A percentile compares a stretch with the other conserved stretches of the same genome.
Conservation (phyloP, 1,284 basidiomycete genomes). For the Irpex sp. region DNA sequence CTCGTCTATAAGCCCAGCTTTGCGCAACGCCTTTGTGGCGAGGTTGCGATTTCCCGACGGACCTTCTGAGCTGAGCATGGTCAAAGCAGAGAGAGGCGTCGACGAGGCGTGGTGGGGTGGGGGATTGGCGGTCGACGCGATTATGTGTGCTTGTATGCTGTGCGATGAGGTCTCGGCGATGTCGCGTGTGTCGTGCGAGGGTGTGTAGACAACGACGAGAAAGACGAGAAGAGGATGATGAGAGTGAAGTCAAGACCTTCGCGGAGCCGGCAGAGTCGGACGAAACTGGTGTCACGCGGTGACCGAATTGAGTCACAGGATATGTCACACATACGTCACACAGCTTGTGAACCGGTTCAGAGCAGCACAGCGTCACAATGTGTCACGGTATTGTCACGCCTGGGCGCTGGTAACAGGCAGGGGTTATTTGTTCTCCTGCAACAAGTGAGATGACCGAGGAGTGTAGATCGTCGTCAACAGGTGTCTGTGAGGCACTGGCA, state of each 20-base stretch:
- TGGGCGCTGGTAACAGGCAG: background rate
- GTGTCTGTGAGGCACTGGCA: background rate
- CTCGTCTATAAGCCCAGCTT: conserved; percentile 68
- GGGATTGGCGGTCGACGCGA: background rate
- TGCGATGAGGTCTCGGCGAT: background rate
- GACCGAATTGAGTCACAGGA: background rate
- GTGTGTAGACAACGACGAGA: background rate
- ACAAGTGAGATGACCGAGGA: background rate
- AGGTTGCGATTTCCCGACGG: conserved; percentile 48
- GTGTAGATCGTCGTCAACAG: background rate
- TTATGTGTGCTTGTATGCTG: background rate
- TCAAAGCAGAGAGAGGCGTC: background rate
- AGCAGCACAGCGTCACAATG: conserved; percentile 1
- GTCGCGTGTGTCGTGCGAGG: conserved; percentile 1
- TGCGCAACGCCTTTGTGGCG: conserved; percentile 56
- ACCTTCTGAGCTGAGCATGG: conserved; percentile 48
- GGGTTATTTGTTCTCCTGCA: background rate
- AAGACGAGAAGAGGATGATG: conserved; percentile 10
- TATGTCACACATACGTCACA: conserved; percentile 2
- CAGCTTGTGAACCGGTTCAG: background rate
- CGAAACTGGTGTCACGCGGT: conserved; percentile 4
- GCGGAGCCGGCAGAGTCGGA: conserved; percentile 2
- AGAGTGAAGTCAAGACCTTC: conserved; percentile 19
- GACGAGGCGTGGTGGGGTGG: background rate
- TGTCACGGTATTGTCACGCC: background rate